Evolutionary conservation across 2,329 filamentous ascomycete species (phyloP).

Genomic region (Trichoderma sp.): DNA sequence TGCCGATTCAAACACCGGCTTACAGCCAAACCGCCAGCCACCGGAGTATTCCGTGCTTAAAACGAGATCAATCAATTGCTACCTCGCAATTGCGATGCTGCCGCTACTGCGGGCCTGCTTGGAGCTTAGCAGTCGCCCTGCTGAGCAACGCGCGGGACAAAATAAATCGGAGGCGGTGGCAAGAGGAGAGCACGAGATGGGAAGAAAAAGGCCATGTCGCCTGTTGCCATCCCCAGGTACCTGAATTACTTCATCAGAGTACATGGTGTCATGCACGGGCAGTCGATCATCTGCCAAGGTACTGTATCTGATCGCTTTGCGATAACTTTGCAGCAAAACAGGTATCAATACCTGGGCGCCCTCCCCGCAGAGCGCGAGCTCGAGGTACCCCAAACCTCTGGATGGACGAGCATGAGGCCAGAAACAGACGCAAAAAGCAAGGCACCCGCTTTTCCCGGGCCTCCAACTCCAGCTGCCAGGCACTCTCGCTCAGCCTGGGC

Average conservation of each 20-base stretch:
- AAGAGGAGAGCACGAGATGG: background rate
- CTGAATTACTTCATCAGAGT: background rate
- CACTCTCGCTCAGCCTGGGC: background rate
- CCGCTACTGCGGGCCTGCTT: too few species aligned
- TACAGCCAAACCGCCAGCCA: background rate
- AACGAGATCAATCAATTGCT: background rate
- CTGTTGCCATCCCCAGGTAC: background rate
- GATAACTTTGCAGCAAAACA: background rate
- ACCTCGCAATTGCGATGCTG: background rate
- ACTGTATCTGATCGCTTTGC: background rate
- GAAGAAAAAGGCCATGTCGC: background rate
- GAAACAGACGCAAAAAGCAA: background rate
- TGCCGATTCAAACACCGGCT: slow-evolving; percentile 2
- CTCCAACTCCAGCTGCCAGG: background rate
- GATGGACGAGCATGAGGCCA: background rate
- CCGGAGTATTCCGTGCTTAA: slow-evolving; percentile 2
- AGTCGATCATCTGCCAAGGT: background rate
- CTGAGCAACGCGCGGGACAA: background rate
- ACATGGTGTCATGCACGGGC: background rate
- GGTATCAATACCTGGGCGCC: background rate
- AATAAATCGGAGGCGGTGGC: background rate
- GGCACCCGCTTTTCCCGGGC: background rate
- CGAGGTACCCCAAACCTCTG: background rate
- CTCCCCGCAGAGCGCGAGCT: background rate
- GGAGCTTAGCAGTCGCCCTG: background rate